phyloP scores from a whole-genome alignment of 2,329 filamentous ascomycete genomes.

The Chaetomium sp. region DNA sequence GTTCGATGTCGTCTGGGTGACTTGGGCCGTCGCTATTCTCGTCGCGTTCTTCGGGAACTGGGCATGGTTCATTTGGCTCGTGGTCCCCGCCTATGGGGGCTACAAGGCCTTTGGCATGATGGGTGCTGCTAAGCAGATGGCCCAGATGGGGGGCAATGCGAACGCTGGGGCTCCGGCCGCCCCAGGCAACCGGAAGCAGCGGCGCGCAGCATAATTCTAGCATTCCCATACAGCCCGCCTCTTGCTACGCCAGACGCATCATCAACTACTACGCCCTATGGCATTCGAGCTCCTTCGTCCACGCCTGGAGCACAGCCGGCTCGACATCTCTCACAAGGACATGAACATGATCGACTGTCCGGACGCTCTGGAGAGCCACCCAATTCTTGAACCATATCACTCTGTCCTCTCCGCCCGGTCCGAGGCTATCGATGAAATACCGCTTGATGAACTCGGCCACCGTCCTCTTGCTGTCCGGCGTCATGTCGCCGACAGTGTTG shows the following conservation, averaged over 20 bases:
- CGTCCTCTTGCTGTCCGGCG: constrained; percentile 61
- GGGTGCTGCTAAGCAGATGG: constrained; percentile 57
- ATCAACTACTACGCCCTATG: constrained; percentile 35
- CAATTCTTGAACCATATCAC: constrained; percentile 95
- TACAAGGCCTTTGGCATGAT: constrained; percentile 58
- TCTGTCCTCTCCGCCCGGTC: constrained; percentile 49
- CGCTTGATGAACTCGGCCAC: constrained; percentile 71
- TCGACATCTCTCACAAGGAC: constrained; percentile 64
- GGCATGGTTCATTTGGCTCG: constrained; percentile 60
- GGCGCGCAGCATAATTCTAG: constrained; percentile 50
- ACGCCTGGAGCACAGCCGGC: constrained; percentile 54
- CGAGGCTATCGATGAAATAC: constrained; percentile 66
- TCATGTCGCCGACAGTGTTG: constrained; percentile 68
- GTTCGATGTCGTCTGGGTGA: constrained; percentile 97
- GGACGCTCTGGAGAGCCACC: constrained; percentile 83
- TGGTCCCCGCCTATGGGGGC: constrained; percentile 58
- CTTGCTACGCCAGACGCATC: background rate
- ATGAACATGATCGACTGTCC: constrained; percentile 87
- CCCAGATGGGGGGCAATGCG: constrained; percentile 43
- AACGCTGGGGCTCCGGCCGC: constrained; percentile 42
- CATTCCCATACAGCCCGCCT: constrained; percentile 8
- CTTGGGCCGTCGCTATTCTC: constrained; percentile 74
- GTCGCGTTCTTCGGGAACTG: constrained; percentile 80
- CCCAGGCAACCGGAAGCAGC: constrained; percentile 56
- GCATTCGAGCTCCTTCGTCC: constrained; percentile 52